Percentiles rank a stretch among this genome's conserved stretches.
Evolutionary conservation across 2,329 filamentous ascomycete species (phyloP).

Genomic region (Colletotrichum paranaense): DNA sequence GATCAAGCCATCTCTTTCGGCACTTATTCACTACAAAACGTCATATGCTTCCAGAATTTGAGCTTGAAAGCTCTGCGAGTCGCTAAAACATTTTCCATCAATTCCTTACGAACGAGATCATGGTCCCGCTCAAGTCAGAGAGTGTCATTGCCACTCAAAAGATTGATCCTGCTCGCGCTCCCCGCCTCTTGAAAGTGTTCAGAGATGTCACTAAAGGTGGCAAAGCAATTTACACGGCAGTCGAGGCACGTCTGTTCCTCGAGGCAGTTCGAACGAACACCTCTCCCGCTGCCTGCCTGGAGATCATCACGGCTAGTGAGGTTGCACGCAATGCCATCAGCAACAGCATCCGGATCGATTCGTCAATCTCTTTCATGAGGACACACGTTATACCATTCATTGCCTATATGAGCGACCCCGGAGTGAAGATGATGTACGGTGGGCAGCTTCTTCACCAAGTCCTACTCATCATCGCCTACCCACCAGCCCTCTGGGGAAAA

Average conservation of each 20-base stretch:
- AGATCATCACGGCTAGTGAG: slow-evolving; percentile 40
- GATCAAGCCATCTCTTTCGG: not conserved
- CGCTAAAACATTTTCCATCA: not conserved
- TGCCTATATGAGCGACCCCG: slow-evolving; percentile 51
- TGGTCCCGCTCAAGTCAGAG: not conserved
- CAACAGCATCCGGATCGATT: slow-evolving; percentile 40
- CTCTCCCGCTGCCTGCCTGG: slow-evolving; percentile 40
- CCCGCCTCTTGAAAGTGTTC: slow-evolving; percentile 36
- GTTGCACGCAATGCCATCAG: slow-evolving; percentile 39
- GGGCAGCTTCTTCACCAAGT: slow-evolving; percentile 62
- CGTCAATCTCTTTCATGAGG: slow-evolving; percentile 44
- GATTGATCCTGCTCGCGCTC: not conserved
- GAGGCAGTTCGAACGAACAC: slow-evolving; percentile 38
- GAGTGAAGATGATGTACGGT: slow-evolving; percentile 59
- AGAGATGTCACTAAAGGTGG: slow-evolving; percentile 32
- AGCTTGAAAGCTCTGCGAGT: not conserved
- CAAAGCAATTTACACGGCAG: slow-evolving; percentile 8
- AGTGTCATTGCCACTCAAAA: not conserved
- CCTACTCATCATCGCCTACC: slow-evolving; percentile 58
- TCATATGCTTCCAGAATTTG: not conserved
- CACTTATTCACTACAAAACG: not conserved
- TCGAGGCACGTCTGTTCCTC: slow-evolving; percentile 43
- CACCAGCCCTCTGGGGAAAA: slow-evolving; percentile 63
- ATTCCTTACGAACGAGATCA: too few relatives aligned
- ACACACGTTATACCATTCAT: slow-evolving; percentile 49